Base-by-base conservation (phyloP, 768 basidiomycete species). In the Tulasnella calospora region DNA sequence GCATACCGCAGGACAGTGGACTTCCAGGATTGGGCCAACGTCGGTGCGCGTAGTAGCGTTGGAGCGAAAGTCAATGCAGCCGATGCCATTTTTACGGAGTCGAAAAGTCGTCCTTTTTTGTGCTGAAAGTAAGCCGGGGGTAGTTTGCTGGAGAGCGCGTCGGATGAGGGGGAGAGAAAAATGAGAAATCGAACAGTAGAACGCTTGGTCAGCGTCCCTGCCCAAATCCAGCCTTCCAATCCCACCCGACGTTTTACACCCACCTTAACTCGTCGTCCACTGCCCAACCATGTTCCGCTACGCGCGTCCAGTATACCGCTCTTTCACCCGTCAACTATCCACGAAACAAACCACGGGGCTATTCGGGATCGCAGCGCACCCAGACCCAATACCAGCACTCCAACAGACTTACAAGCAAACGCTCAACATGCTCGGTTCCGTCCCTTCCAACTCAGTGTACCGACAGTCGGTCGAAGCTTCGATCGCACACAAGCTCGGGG, bases 361-460 rank as follows among this genome's bases (percentile, higher is more conserved):
- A 79, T 89, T 91, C 10, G 96, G 96, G 76, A 90, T 98, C 73
- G 85, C 88, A 12, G 94, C 95, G 7, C 95, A 97, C 84, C 89
- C 90, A 36, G 88, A 94, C 81, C 96, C 96, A 13, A 87, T 99
- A 27, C 94, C 94, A 17, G 90, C 88, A 78, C 89, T 99, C 80
- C 83, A 87, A 75, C 86, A 89, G 81, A 92, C 91, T 71, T 97
- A 96, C 87, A 86, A 91, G 82, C 87, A 89, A 74, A 98, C 96
- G 8, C 90, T 98, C 76, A 84, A 88, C 40, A 84, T 88, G 8
- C 89, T 97, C 73, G 85, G 88, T 12, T 84, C 88, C 77, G 89
- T 98, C 79, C 96, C 96, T n/a, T 84, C 87, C 80, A 89, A 91
- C 74, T 93, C 94, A 81, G 91, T 94, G 70, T 99, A 98, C 86